Evolutionary conservation across 2,329 filamentous ascomycete species (phyloP).

Genomic region (Sporothrix luriei): DNA sequence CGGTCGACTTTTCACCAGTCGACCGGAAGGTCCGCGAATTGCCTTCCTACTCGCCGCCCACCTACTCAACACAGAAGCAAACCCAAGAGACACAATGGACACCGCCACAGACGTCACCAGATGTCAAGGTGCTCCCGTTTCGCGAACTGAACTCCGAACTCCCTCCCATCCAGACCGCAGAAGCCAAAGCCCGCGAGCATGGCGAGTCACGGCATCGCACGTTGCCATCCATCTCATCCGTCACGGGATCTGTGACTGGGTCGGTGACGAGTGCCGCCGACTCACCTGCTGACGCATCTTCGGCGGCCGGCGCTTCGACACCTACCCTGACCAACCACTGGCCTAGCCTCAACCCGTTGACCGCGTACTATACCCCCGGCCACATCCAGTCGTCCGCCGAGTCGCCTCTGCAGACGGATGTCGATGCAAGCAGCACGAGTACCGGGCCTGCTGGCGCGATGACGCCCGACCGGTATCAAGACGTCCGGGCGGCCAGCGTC

Average conservation of each 20-base stretch:
- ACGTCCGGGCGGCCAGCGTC: slow-evolving; percentile 54
- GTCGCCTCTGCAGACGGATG: slow-evolving; percentile 54
- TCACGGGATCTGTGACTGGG: slow-evolving; percentile 15
- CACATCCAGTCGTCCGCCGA: slow-evolving; percentile 50
- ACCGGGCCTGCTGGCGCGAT: slow-evolving; percentile 43
- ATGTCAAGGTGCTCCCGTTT: slow-evolving; percentile 27
- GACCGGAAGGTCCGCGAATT: slow-evolving; percentile 22
- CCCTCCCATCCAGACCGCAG: slow-evolving; percentile 1
- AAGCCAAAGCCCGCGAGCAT: slow-evolving; percentile 6
- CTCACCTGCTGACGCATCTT: slow-evolving; percentile 9
- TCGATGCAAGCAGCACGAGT: slow-evolving; percentile 48
- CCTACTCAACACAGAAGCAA: slow-evolving; percentile 9
- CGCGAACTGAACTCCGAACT: background rate
- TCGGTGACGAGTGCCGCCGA: slow-evolving; percentile 19
- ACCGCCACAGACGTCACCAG: background rate
- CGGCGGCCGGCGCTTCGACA: slow-evolving; percentile 4
- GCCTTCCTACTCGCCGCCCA: slow-evolving; percentile 22
- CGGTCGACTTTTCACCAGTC: background rate
- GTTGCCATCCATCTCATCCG: slow-evolving; percentile 38
- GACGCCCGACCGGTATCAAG: slow-evolving; percentile 50
- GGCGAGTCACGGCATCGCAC: slow-evolving; percentile 30
- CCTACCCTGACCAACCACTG: slow-evolving; percentile 46
- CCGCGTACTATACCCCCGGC: slow-evolving; percentile 52
- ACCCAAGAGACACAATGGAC: background rate
- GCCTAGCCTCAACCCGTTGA: slow-evolving; percentile 55